These are phyloP conservation scores for Amaranthus cruentus DNA, from an alignment of 148 eudicot species.

Conservation along the genomic window DNA sequence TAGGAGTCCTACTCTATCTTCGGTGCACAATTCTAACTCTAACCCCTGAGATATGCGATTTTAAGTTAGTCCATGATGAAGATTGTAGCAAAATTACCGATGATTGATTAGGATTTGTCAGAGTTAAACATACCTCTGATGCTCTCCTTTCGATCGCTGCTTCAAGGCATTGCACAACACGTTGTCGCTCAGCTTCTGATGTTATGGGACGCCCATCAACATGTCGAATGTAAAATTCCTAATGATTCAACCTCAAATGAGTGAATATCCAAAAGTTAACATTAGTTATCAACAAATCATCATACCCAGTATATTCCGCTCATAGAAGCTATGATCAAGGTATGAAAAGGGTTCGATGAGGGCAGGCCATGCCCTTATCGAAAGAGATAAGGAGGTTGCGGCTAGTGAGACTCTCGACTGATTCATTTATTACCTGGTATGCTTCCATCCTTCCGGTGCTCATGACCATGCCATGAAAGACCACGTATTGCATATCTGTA, in stretches of 20 bases:
- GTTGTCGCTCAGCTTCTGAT: conserved; percentile 78
- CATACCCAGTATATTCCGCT: too few species aligned
- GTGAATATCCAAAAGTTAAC: too few species aligned
- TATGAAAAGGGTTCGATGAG: background rate
- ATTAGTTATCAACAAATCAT: too few species aligned
- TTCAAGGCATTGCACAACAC: conserved; percentile 81
- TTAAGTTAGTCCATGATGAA: background rate
- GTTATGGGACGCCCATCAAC: conserved; percentile 71
- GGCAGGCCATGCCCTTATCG: background rate
- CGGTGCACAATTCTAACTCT: conserved; percentile 66
- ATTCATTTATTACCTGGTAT: conserved; percentile 44
- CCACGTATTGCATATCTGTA: conserved; percentile 91
- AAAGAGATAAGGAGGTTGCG: too few species aligned
- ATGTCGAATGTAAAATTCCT: conserved; percentile 93
- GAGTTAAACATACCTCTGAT: conserved; percentile 49
- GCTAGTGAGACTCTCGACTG: too few species aligned
- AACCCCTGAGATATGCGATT: conserved; percentile 45
- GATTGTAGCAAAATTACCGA: background rate
- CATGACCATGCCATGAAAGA: conserved; percentile 68
- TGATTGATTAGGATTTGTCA: background rate
- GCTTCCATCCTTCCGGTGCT: conserved; percentile 50
- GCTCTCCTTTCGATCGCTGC: conserved; percentile 86
- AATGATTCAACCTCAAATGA: background rate
- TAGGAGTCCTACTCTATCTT: conserved; percentile 74
- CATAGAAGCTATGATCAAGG: background rate